Evolutionary conservation across 2,329 filamentous ascomycete genomes (phyloP), one percentile per base, ranked within the genome.

Genomic region (Catunica adiposa): DNA sequence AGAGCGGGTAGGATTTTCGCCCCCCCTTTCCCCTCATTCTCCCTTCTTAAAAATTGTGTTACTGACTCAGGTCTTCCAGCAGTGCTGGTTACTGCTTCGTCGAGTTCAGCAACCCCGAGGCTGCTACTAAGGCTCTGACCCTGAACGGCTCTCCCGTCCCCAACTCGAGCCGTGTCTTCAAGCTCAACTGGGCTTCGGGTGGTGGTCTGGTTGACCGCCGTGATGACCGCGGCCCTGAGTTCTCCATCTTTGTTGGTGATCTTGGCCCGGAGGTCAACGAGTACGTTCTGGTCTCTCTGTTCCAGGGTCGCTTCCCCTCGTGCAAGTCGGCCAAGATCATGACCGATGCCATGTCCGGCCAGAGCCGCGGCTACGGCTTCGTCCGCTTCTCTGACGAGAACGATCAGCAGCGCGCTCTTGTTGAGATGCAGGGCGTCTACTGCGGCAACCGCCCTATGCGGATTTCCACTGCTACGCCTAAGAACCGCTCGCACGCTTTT

Each of bases 261-360:
- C 83, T 98, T 60, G 92, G 92, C 59, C 92, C 94, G 6, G 92
- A 98, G 71, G 92, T 98, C 63, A 98, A 96, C 70, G 92, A 98
- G 73, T 97, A 94, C 66, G 90, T 97, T 57, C 77, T 98, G 59
- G 90, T 97, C 55, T 94, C 89, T 25, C 83, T 98, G 53, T 98
- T 98, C 79, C 90, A 97, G 73, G 84, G 83, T 66, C 88, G 90
- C 60, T 98, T 94, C 76, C 85, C 86, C 0, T 94, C 89, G 7
- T 97, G 90, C 86, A 97, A 97, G 76, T 95, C 89, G 38, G 92
- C 92, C 66, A 98, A 98, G 79, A 98, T 98, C 71, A 98, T 98
- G 92, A 95, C 90, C 59, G 92, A 98, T 66, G 90, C 92, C 59
- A 92, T 97, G 71, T 94, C 86, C 61, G 92, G 92, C 63, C 90